Conservation (phyloP, 2,329 filamentous ascomycete species). For the Sarocladium kiliense region DNA sequence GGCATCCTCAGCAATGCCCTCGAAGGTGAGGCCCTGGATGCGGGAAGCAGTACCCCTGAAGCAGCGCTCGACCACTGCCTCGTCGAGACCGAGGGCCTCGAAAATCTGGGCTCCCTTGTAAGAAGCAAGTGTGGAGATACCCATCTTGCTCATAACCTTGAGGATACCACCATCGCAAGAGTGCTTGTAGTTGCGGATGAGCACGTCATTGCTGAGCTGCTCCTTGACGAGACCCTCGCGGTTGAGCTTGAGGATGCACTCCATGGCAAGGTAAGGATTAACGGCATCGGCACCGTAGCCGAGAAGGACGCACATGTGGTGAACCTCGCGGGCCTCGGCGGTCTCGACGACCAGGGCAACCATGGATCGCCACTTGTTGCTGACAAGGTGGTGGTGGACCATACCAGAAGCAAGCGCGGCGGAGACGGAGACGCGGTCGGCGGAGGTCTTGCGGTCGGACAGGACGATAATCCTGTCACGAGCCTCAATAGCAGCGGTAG, state of each 20-base stretch:
- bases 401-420: slow-evolving; percentile 84
- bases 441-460: slow-evolving; percentile 80
- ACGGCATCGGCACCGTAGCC: slow-evolving; percentile 93
- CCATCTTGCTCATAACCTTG: slow-evolving; percentile 99
- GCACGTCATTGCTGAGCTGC: slow-evolving; percentile 72
- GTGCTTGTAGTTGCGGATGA: slow-evolving; percentile 95
- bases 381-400: slow-evolving; percentile 91
- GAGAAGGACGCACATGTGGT: slow-evolving; percentile 97
- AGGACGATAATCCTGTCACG: slow-evolving; percentile 82
- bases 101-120: slow-evolving; percentile 99
- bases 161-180: slow-evolving; percentile 94
- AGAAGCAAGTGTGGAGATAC: slow-evolving; percentile 90
- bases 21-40: slow-evolving; percentile 90
- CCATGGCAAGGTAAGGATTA: slow-evolving; percentile 91
- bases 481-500: slow-evolving; percentile 76
- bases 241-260: slow-evolving; percentile 96
- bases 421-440: slow-evolving; percentile 79
- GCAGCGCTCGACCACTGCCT: slow-evolving; percentile 86
- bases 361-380: slow-evolving; percentile 91
- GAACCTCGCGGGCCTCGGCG: slow-evolving; percentile 91
- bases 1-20: slow-evolving; percentile 87
- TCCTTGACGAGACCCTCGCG: slow-evolving; percentile 89
- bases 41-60: slow-evolving; percentile 92
- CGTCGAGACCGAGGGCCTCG: slow-evolving; percentile 89
- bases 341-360: slow-evolving; percentile 86